Evolutionary conservation across 2,329 filamentous ascomycete species (phyloP).

Genomic region (Alternaria atra): DNA sequence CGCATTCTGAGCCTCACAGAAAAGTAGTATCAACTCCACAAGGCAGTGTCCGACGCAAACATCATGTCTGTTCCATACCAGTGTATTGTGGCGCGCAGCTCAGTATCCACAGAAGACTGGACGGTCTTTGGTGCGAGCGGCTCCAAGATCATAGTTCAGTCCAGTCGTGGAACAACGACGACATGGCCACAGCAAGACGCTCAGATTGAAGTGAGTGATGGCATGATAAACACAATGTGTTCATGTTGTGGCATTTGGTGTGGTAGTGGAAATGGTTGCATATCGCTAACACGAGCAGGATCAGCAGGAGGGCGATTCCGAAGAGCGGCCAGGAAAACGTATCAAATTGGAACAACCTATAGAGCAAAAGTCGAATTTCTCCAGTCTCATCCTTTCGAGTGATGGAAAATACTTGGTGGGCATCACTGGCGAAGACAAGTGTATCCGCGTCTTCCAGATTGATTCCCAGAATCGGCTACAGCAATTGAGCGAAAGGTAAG

Average conservation of each 20-base stretch:
- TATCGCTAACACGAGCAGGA: conserved; percentile 29
- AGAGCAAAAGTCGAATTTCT: conserved; percentile 67
- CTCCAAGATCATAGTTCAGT: conserved; percentile 68
- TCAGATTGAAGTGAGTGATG: conserved; percentile 35
- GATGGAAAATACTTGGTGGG: conserved; percentile 75
- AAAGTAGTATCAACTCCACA: conserved; percentile 20
- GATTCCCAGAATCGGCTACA: conserved; percentile 67
- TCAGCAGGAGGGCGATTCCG: conserved; percentile 30
- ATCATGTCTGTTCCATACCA: conserved; percentile 53
- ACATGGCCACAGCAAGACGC: conserved; percentile 40
- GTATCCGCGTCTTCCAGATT: conserved; percentile 81
- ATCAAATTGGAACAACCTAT: conserved; percentile 50
- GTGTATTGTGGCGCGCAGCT: conserved; percentile 44
- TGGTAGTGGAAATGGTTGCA: not conserved
- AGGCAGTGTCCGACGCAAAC: conserved; percentile 14
- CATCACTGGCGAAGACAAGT: conserved; percentile 91
- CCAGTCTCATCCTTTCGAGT: conserved; percentile 70
- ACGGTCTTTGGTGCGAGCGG: conserved; percentile 79
- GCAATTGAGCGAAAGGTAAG: conserved; percentile 76
- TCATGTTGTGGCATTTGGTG: not conserved
- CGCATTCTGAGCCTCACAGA: conserved; percentile 16
- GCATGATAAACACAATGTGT: not conserved
- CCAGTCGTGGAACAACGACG: conserved; percentile 39
- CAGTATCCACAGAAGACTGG: conserved; percentile 36
- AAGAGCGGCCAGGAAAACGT: conserved; percentile 53